Conservation (phyloP, 257 asterid species). For the Cordia subcordata region DNA sequence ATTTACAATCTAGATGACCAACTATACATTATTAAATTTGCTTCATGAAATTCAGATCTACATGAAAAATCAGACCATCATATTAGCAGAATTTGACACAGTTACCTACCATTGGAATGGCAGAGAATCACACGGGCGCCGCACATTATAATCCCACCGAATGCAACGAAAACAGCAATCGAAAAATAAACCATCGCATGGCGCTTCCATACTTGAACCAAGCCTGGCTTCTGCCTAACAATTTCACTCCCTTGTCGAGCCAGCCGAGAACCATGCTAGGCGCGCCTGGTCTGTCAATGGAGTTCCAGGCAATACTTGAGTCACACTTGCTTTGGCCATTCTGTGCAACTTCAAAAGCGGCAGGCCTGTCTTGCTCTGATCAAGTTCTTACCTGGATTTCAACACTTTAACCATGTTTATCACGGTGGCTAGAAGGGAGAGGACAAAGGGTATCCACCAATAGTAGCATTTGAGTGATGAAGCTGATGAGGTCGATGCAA, state of each 20-base stretch:
- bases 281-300: too few relatives aligned
- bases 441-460: slow-evolving; percentile 50
- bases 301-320: slow-evolving; percentile 33
- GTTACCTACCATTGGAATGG: slow-evolving; percentile 20
- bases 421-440: slow-evolving; percentile 40
- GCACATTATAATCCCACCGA: slow-evolving; percentile 37
- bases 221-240: slow-evolving; percentile 27
- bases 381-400: slow-evolving; percentile 35
- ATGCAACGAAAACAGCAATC: slow-evolving; percentile 28
- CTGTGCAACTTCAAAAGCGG: slow-evolving; percentile 28
- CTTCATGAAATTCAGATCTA: not conserved
- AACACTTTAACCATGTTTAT: slow-evolving; percentile 30
- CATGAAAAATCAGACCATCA: not conserved
- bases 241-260: slow-evolving; percentile 20
- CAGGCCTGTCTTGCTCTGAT: slow-evolving; percentile 31
- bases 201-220: slow-evolving; percentile 23
- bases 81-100: slow-evolving; percentile 36
- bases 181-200: slow-evolving; percentile 17
- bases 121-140: slow-evolving; percentile 43
- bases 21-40: not conserved
- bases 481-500: slow-evolving; percentile 30
- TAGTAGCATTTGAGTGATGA: slow-evolving; percentile 27
- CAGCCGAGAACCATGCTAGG: not conserved
- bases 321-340: slow-evolving; percentile 20
- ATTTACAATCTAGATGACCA: too few relatives aligned